Conservation (phyloP, 2,329 filamentous ascomycete species). For the Rhynchosporium agropyri region DNA sequence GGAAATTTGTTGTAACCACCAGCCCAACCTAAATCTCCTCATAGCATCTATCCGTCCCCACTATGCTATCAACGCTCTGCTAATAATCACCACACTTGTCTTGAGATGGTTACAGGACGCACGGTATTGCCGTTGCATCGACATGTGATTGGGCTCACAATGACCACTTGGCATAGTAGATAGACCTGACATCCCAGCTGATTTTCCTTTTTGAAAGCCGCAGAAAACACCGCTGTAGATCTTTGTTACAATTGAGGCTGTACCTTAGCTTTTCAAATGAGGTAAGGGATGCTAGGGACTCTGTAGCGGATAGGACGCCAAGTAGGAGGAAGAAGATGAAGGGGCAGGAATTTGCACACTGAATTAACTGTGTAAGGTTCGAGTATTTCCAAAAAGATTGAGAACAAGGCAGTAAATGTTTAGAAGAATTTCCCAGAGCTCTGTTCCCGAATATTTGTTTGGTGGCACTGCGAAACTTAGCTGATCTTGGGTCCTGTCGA, state of each 20-base stretch:
- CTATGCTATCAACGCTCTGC: neutral
- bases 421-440: too few species aligned
- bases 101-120: conserved; percentile 12
- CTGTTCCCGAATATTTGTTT: too few species aligned
- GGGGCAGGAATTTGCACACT: neutral
- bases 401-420: too few species aligned
- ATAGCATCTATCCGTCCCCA: conserved; percentile 18
- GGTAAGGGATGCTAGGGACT: neutral
- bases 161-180: conserved; percentile 4
- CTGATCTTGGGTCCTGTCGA: too few species aligned
- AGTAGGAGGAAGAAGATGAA: neutral
- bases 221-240: conserved; percentile 11
- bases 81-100: conserved; percentile 16
- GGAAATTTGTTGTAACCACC: too few species aligned
- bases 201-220: conserved; percentile 15
- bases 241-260: neutral
- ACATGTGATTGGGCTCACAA: conserved; percentile 14
- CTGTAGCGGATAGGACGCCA: neutral
- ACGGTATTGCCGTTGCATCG: conserved; percentile 15
- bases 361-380: neutral
- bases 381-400: too few species aligned
- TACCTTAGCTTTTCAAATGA: neutral
- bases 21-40: neutral
- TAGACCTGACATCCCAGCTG: neutral
- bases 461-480: too few species aligned